phyloP scores from a whole-genome alignment of 2,329 filamentous ascomycete genomes.

The Alternaria arborescens region DNA sequence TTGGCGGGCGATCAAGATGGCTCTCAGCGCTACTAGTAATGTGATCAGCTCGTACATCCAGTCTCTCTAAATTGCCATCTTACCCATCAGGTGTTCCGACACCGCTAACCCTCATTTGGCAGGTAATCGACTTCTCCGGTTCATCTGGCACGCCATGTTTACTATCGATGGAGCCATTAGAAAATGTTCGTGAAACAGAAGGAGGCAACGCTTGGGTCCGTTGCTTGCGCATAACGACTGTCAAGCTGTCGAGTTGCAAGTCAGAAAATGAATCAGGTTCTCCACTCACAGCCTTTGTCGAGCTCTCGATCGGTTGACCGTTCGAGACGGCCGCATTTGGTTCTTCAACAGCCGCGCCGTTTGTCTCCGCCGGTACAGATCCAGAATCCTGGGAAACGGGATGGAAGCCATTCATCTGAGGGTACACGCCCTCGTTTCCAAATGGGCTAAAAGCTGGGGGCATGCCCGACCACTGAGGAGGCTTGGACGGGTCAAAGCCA shows the following conservation, averaged over 20 bases:
- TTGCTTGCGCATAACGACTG: constrained; percentile 61
- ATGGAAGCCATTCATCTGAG: constrained; percentile 43
- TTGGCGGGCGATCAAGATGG: constrained; percentile 28
- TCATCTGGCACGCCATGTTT: constrained; percentile 59
- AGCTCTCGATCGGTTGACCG: constrained; percentile 38
- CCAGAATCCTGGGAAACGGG: constrained; percentile 24
- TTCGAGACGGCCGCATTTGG: constrained; percentile 34
- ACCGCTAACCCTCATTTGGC: constrained; percentile 50
- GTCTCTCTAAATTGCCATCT: constrained; percentile 3
- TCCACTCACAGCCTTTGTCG: constrained; percentile 45
- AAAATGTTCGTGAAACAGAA: constrained; percentile 58
- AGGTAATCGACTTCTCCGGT: constrained; percentile 52
- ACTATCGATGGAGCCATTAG: constrained; percentile 65
- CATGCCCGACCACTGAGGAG: constrained; percentile 41
- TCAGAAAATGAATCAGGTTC: constrained; percentile 61
- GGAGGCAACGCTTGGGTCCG: constrained; percentile 42
- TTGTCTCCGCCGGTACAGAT: constrained; percentile 26
- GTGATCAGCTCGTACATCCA: constrained; percentile 25
- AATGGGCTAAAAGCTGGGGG: constrained; percentile 31
- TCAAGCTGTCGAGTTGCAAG: constrained; percentile 61
- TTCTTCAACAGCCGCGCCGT: constrained; percentile 31
- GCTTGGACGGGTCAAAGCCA: constrained; percentile 44
- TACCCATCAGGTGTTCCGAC: constrained; percentile 44
- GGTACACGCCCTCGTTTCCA: constrained; percentile 35
- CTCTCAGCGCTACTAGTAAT: constrained; percentile 31